Base-by-base conservation (phyloP, 441 rosid species). In the Omphalea diandra region DNA sequence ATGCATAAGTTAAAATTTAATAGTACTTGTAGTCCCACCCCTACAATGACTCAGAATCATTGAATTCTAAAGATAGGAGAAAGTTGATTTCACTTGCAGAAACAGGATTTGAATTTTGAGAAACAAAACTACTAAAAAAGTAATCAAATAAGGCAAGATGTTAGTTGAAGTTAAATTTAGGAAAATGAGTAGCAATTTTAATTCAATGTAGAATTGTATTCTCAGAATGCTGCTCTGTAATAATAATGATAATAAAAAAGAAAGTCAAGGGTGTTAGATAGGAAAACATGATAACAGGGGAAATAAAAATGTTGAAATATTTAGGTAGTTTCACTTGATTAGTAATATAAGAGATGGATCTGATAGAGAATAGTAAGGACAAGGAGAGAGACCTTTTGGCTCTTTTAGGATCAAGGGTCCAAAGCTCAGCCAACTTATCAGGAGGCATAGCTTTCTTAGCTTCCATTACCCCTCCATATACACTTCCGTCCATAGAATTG, bases 341-440 rank as follows among this genome's bases (percentile, higher is more conserved):
- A n/a, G n/a, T n/a, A n/a, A n/a, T n/a, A n/a, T n/a, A n/a, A n/a
- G n/a, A n/a, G n/a, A n/a, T n/a, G n/a, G n/a, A n/a, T n/a, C n/a
- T n/a, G n/a, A n/a, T n/a, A n/a, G n/a, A n/a, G n/a, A n/a, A n/a
- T n/a, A n/a, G n/a, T n/a, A n/a, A n/a, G n/a, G n/a, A n/a, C n/a
- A n/a, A n/a, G n/a, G n/a, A n/a, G n/a, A n/a, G n/a, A n/a, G n/a
- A 50, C 98, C 98, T 94, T 83, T 91, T 94, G 67, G 98, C 98
- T 73, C 85, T 79, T 69, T 91, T 91, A 12, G 98, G 98, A 77
- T 94, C 98, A 31, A 87, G 56, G 27, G 82, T 73, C 96, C 96
- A 89, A 68, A 94, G 78, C 83, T 91, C 96, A 29, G 92, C 95
- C 44, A 94, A 94, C 77, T 90, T 94, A 63, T 86, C 90, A 67